phyloP scores from a whole-genome alignment of 495 filamentous ascomycete genomes.

The Letharia columbiana region DNA sequence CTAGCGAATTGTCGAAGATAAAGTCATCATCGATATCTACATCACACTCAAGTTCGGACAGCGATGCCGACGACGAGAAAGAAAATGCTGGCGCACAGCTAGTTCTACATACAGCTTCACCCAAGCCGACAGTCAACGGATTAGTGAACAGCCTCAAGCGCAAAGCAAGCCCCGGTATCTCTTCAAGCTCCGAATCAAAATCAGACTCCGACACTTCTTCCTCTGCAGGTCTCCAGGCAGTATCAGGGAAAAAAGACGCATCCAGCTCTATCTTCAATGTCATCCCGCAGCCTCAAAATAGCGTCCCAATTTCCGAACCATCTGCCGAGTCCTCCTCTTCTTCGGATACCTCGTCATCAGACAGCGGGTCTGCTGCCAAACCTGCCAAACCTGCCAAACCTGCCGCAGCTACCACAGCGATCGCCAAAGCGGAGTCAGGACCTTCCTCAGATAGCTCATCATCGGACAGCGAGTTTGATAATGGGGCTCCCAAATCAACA shows the following conservation, averaged over 20 bases:
- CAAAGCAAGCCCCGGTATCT: slow-evolving; percentile 49
- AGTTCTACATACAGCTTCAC: slow-evolving; percentile 20
- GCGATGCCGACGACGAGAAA: slow-evolving; percentile 54
- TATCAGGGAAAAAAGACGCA: slow-evolving; percentile 18
- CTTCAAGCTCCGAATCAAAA: slow-evolving; percentile 39
- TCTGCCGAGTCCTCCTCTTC: slow-evolving; percentile 6
- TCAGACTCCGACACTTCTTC: slow-evolving; percentile 40
- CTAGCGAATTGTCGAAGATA: slow-evolving; percentile 26
- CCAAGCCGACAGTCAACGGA: slow-evolving; percentile 32
- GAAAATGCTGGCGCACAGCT: slow-evolving; percentile 30
- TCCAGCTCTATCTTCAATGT: neutral
- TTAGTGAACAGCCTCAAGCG: slow-evolving; percentile 48
- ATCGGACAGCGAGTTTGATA: neutral
- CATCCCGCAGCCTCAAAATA: neutral
- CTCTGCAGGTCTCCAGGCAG: slow-evolving; percentile 21
- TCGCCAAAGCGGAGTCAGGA: neutral
- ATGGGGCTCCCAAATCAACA: neutral
- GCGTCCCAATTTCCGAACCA: slow-evolving; percentile 4
- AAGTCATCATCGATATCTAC: slow-evolving; percentile 41
- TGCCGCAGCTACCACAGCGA: slow-evolving; percentile 7
- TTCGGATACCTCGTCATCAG: slow-evolving; percentile 12
- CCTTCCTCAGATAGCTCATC: neutral
- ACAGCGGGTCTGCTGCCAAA: slow-evolving; percentile 16
- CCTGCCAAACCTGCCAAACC: neutral
- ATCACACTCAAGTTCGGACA: slow-evolving; percentile 48